Percentiles rank a stretch among this genome's conserved stretches.
These are phyloP conservation scores for Elongisporangium prolatum DNA, from an alignment of 352 stramenopile genomes.

Conservation along the genomic window DNA sequence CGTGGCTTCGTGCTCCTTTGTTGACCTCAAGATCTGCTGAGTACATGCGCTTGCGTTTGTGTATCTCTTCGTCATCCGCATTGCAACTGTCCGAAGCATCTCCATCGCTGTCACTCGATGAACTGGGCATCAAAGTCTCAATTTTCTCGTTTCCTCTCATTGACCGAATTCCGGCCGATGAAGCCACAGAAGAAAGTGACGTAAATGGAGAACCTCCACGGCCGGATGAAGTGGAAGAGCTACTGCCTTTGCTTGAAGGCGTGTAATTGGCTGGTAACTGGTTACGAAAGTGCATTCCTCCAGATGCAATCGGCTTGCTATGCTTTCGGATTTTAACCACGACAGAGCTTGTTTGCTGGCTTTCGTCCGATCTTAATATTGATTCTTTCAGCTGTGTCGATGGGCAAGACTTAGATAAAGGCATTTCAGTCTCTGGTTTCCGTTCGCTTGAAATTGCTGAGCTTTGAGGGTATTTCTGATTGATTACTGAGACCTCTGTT, in stretches of 20 bases:
- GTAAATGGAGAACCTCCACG: neutral
- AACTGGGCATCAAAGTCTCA: neutral
- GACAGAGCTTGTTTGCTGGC: neutral
- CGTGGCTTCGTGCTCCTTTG: constrained; percentile 7
- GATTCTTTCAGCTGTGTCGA: neutral
- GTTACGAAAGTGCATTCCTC: constrained; percentile 76
- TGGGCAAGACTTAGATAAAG: neutral
- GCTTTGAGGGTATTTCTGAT: neutral
- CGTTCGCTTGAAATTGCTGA: neutral
- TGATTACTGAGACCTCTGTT: constrained; percentile 7
- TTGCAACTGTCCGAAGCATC: constrained; percentile 6
- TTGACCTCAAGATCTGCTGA: constrained; percentile 6
- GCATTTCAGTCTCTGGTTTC: neutral
- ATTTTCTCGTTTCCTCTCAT: neutral
- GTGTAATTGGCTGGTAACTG: constrained; percentile 62
- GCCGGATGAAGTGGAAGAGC: constrained; percentile 4
- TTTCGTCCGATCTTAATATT: neutral
- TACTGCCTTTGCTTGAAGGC: constrained; percentile 19
- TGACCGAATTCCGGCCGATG: neutral
- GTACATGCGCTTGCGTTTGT: neutral
- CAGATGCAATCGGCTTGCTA: constrained; percentile 6
- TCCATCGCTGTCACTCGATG: neutral
- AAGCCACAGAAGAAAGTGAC: constrained; percentile 5
- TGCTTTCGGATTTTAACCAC: constrained; percentile 32
- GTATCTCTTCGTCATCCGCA: constrained; percentile 8